phyloP scores from a whole-genome alignment of 2,329 filamentous ascomycete species.

The Colletotrichum incanum region DNA sequence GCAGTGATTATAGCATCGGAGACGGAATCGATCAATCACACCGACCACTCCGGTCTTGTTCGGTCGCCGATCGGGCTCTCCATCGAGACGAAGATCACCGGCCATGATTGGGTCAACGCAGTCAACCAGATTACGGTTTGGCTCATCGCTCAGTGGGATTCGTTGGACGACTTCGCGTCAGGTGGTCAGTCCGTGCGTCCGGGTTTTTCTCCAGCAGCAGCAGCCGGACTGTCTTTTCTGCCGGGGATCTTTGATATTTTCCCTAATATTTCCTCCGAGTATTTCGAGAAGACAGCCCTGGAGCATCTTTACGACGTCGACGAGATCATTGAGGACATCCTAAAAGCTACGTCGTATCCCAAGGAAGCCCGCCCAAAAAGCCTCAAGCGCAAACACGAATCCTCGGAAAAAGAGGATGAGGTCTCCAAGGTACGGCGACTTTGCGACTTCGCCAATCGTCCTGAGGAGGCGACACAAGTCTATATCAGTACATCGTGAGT shows the following conservation, averaged over 20 bases:
- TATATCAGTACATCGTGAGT: too few species aligned
- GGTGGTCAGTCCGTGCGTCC: neutral
- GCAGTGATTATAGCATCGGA: neutral
- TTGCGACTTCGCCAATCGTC: too few species aligned
- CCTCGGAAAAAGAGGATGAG: too few species aligned
- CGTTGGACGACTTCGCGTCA: constrained; percentile 3
- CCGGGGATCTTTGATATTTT: constrained; percentile 43
- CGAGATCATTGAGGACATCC: too few species aligned
- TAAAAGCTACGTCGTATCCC: too few species aligned
- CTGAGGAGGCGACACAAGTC: too few species aligned
- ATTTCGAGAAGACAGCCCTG: too few species aligned
- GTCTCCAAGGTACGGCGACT: too few species aligned
- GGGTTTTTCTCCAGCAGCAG: neutral
- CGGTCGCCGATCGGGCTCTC: neutral
- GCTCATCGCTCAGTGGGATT: constrained; percentile 10
- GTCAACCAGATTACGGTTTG: constrained; percentile 14
- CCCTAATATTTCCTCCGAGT: too few species aligned
- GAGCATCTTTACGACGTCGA: too few species aligned
- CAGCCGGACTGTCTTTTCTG: constrained; percentile 32
- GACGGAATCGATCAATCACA: constrained; percentile 3
- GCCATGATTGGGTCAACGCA: constrained; percentile 9
- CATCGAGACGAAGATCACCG: constrained; percentile 11
- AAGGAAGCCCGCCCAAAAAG: too few species aligned
- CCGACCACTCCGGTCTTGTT: neutral
- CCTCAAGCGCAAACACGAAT: too few species aligned